A percentile compares a stretch with the other conserved stretches of the same genome.
phyloP scores from a whole-genome alignment of 495 filamentous ascomycete genomes.

The Xylaria sp. region DNA sequence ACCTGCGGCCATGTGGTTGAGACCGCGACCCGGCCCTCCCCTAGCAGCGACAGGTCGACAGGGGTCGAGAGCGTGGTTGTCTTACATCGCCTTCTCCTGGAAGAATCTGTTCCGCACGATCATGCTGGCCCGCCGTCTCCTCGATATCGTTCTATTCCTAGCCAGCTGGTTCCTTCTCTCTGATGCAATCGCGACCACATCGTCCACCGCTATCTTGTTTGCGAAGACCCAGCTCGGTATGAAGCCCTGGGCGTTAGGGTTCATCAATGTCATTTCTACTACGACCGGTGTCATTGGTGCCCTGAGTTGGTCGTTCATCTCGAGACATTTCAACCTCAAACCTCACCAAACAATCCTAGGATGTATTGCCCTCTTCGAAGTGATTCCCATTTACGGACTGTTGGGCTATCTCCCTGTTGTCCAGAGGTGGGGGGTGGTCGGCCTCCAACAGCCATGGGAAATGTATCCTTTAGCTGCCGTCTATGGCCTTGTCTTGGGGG shows the following conservation, averaged over 20 bases:
- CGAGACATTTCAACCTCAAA: slow-evolving; percentile 65
- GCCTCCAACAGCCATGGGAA: slow-evolving; percentile 92
- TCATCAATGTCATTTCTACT: slow-evolving; percentile 93
- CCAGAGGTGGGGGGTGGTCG: slow-evolving; percentile 73
- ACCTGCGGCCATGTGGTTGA: slow-evolving; percentile 88
- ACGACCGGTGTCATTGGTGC: slow-evolving; percentile 83
- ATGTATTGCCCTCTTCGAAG: slow-evolving; percentile 87
- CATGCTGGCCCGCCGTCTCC: slow-evolving; percentile 76
- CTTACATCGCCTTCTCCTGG: slow-evolving; percentile 84
- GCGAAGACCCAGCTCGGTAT: slow-evolving; percentile 93
- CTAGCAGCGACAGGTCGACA: slow-evolving; percentile 51
- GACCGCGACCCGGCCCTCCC: slow-evolving; percentile 87
- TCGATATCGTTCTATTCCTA: slow-evolving; percentile 88
- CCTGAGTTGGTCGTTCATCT: slow-evolving; percentile 85
- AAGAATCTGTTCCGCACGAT: slow-evolving; percentile 80
- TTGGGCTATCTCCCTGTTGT: slow-evolving; percentile 88
- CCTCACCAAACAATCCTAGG: slow-evolving; percentile 89
- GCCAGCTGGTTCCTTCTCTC: slow-evolving; percentile 93
- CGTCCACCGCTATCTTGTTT: slow-evolving; percentile 92
- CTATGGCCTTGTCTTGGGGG: slow-evolving; percentile 93
- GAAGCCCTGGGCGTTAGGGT: slow-evolving; percentile 83
- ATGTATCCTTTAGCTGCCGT: slow-evolving; percentile 93
- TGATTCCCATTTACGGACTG: slow-evolving; percentile 91
- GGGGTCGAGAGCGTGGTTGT: slow-evolving; percentile 47
- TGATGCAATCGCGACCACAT: slow-evolving; percentile 93